Conservation (phyloP, 78 protist genomes). For the Guillardia theta region DNA sequence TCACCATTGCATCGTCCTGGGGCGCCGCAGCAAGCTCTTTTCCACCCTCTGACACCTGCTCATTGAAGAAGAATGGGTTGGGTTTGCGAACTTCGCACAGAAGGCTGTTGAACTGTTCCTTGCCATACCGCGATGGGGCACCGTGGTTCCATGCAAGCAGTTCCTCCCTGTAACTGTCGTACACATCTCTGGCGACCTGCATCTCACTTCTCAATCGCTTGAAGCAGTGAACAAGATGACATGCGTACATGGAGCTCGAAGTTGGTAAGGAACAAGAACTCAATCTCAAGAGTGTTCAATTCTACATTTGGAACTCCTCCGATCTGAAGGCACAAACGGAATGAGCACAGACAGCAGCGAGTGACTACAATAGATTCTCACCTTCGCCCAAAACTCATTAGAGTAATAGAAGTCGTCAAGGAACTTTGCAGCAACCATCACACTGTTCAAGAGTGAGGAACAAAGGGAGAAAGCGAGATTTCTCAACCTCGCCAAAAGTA, state of each 20-base stretch:
- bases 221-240: neutral
- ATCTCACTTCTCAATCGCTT: neutral
- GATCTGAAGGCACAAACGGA: neutral
- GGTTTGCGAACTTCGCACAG: too few relatives aligned
- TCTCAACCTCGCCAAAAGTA: neutral
- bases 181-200: neutral
- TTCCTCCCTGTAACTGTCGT: neutral
- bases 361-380: too few relatives aligned
- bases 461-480: neutral
- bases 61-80: too few relatives aligned
- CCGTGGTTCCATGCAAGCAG: neutral
- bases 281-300: conserved; percentile 28
- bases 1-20: too few relatives aligned
- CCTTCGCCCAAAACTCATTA: conserved; percentile 41
- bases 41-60: too few relatives aligned
- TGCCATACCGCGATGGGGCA: too few relatives aligned
- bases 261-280: neutral
- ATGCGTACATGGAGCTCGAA: conserved; percentile 26
- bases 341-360: too few relatives aligned
- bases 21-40: too few relatives aligned
- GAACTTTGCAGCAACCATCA: conserved; percentile 35
- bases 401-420: conserved; percentile 28
- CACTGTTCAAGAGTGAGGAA: neutral
- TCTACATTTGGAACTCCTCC: conserved; percentile 19
- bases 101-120: too few relatives aligned